Percentiles rank a stretch among this genome's conserved stretches.
Evolutionary conservation across 305 asterid genomes (phyloP).

Genomic region (Rubia peregrina): DNA sequence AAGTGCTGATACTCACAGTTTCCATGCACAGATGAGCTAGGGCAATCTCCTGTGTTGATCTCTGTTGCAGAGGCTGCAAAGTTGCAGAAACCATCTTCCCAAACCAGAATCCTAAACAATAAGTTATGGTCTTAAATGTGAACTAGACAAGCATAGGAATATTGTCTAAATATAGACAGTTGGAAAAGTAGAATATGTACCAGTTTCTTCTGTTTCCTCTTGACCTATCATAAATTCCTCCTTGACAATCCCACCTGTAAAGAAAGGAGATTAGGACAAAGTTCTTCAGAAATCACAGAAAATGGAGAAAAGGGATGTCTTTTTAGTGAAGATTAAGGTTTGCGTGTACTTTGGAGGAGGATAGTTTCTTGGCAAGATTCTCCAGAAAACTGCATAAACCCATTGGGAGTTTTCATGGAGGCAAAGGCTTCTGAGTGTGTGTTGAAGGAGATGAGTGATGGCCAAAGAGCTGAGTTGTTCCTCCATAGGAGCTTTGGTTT

Average conservation of each 20-base stretch:
- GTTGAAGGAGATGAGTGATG: constrained; percentile 94
- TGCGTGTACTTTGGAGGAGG: constrained; percentile 85
- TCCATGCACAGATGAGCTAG: constrained; percentile 36
- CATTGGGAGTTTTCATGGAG: constrained; percentile 85
- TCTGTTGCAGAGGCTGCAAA: constrained; percentile 75
- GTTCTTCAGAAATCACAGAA: too few relatives aligned
- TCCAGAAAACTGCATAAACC: constrained; percentile 99
- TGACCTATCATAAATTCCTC: constrained; percentile 91
- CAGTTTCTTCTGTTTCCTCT: constrained; percentile 96
- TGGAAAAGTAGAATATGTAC: constrained; percentile 27
- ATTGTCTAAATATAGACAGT: background rate
- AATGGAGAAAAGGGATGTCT: background rate
- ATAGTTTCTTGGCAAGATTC: constrained; percentile 92
- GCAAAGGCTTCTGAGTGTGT: constrained; percentile 92
- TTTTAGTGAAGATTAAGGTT: background rate
- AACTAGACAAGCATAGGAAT: background rate
- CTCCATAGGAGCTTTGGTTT: constrained; percentile 37
- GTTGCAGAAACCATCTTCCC: constrained; percentile 99
- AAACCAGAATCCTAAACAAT: constrained; percentile 70
- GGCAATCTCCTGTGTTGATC: constrained; percentile 47
- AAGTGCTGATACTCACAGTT: constrained; percentile 47
- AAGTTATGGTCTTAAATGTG: background rate
- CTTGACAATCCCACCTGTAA: constrained; percentile 90
- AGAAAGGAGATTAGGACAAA: background rate
- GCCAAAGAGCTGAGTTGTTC: constrained; percentile 80